Percentiles rank a stretch among this genome's conserved stretches.
Conservation (phyloP, 1,284 basidiomycete genomes). For the Abortiporus biennis region DNA sequence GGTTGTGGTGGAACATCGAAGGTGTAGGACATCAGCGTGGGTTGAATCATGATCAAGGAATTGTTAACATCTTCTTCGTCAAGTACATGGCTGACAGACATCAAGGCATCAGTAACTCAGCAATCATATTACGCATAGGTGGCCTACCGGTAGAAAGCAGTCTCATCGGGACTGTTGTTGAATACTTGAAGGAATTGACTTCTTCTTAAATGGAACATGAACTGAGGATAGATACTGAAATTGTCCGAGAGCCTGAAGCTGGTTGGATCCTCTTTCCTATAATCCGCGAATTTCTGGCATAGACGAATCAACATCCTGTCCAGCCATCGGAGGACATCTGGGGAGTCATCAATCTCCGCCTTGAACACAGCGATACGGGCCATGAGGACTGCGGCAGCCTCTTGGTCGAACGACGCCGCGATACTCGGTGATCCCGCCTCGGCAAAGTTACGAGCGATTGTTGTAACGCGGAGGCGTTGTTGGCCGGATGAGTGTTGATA, state of each 20-base stretch:
- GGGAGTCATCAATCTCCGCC: conserved; percentile 98
- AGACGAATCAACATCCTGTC: conserved; percentile 98
- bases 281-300: conserved; percentile 99
- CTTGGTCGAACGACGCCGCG: conserved; percentile 95
- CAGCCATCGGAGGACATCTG: conserved; percentile 95
- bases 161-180: conserved; percentile 99
- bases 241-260: conserved; percentile 93
- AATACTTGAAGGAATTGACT: conserved; percentile 99
- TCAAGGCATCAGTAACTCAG: conserved; percentile 8
- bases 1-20: conserved; percentile 90
- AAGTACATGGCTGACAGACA: conserved; percentile 72
- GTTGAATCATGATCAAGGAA: conserved; percentile 99
- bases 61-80: conserved; percentile 99
- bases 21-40: conserved; percentile 98
- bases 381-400: conserved; percentile 98
- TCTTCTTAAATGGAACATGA: conserved; percentile 99
- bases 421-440: conserved; percentile 94
- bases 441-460: conserved; percentile 95
- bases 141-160: conserved; percentile 87
- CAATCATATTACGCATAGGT: not conserved
- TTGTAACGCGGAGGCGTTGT: conserved; percentile 92
- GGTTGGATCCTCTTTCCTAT: conserved; percentile 95
- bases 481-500: conserved; percentile 97
- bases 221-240: conserved; percentile 99
- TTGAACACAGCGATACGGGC: conserved; percentile 99